Base-by-base conservation (phyloP, 2,329 filamentous ascomycete species). In the Ophiocordyceps camponoti-rufipedis region DNA sequence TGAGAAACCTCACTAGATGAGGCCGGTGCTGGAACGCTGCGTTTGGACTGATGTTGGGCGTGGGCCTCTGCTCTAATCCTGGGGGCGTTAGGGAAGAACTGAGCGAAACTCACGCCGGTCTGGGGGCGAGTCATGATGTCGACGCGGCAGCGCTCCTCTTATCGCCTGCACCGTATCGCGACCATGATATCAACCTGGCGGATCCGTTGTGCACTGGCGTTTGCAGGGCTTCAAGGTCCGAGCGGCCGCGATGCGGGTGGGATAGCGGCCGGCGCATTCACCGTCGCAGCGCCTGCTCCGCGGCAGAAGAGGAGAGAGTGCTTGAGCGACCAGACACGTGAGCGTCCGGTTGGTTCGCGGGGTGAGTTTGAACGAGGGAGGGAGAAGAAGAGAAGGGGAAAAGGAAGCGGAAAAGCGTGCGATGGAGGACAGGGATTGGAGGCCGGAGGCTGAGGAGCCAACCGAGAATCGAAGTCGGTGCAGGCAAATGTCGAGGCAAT, bases 31-130 rank as follows among this genome's bases (percentile, higher is more conserved):
- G 54, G 49, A 31, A 52, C 46, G 48, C 49, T 52, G 46, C 54
- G 52, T 45, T 53, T 58, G 46, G 53, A 50, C 42, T 52, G 56
- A 41, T 62, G 58, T 48, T 45, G 43, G 28, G 42, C 33, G 28
- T 47, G 43, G 43, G 43, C 64, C 52, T 65, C 66, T 48, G 63
- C 62, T 61, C 66, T 76, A 67, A 72, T 69, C 61, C 71, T 78
- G 54, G 84, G 82, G 58, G 82, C 84, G 60, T 81, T 78, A 54
- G 82, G 83, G 65, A 87, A 88, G 73, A 86, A 91, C 67, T 87
- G 79, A 67, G 82, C 83, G 72, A 87, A 88, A 68, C 80, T 80
- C 69, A 82, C 80, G 64, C 71, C 70, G 50, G 74, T 71, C 58
- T 79, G 72, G 62, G 80, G 76, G 70, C 83, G 85, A 78, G 85